Base-by-base conservation (phyloP, 2,329 filamentous ascomycete species). In the Colletotrichum coccodes region DNA sequence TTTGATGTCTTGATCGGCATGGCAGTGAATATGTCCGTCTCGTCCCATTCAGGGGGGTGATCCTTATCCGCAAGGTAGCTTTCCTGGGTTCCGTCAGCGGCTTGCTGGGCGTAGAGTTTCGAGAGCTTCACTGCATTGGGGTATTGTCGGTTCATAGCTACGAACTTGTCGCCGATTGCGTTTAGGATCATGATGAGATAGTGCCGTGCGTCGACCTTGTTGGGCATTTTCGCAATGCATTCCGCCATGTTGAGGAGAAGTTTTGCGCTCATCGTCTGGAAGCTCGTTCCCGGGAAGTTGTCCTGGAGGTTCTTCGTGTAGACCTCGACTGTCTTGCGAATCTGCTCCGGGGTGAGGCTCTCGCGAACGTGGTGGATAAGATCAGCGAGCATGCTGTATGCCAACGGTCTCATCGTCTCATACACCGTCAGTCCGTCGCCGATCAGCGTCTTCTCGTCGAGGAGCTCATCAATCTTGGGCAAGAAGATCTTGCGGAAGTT, bases 211-310 rank as follows among this genome's bases (percentile, higher is more conserved):
- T 99, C 95, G 49, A 92, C 90, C 82, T 98, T 99, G 77, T 97
- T 94, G 23, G 92, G 92, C 74, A 99, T 88, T 79, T 95, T 97
- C 1, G 95, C 94, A 76, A 99, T 99, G 78, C 94, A 97, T 76
- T 99, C 97, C 0, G 95, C 96, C 94, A 99, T 97, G 78, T 99
- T 99, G 14, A 99, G 85, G 1, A 99, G 85, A 3, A 99, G 85
- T 79, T 98, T 99, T 0, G 96, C 97, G 75, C 96, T 98, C 96
- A 99, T 99, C 0, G 96, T 99, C 80, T 99, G 97, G 77, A 99
- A 99, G 79, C 95, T 99, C 0, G 97, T 98, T 9, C 97, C 97
- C 0, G 96, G 97, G 71, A 97, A 97, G 71, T 94, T 94, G 79
- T 98, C 96, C 76, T 97, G 94, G 26, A 99, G 84, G 75, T 98